Base-by-base conservation (phyloP, 306 rosid species). In the Adenanthera pavonina region DNA sequence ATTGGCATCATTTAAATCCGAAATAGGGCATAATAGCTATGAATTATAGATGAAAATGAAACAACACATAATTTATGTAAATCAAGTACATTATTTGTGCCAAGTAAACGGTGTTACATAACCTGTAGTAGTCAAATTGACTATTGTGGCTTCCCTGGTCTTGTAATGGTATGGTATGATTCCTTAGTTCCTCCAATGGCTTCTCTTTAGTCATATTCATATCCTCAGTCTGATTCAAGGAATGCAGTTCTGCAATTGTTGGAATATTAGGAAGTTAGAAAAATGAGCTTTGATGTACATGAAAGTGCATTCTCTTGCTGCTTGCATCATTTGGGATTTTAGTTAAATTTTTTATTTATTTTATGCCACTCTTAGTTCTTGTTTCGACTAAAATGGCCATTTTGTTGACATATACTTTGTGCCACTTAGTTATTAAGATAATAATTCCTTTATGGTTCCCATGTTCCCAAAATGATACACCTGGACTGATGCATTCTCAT, bases 121-220 rank as follows among this genome's bases (percentile, higher is more conserved):
- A n/a, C 47, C 13, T 73, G 10, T 17, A 16, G 33, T 35, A 12
- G 52, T 72, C 48, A 44, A 43, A 33, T 2, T 41, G 61, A 74
- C 47, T 74, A 41, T 41, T 49, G 51, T 54, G 69, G 75, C 41
- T 43, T 6, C 61, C 6, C 30, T 43, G 70, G 49, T 75, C 61
- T 33, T 67, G 41, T 44, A 15, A 44, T 81, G 75, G 16, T 34
- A 38, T 17, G 44, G 20, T 66, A 44, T 52, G 57, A 44, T 15
- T 11, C 36, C 30, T 52, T 43, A 64, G 36, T 74, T n/a, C 62
- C 43, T 75, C 16, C 49, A 8, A 15, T 66, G 47, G 57, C 76
- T 35, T 74, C n/a, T 16, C 33, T 44, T 79, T 61, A 43, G 15
- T 38, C 67, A 61, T 61, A 30, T 61, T 7, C 17, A 53, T 74